These are phyloP conservation scores for Pilasporangium apinafurcum DNA, from an alignment of 352 stramenopile genomes.

Conservation along the genomic window DNA sequence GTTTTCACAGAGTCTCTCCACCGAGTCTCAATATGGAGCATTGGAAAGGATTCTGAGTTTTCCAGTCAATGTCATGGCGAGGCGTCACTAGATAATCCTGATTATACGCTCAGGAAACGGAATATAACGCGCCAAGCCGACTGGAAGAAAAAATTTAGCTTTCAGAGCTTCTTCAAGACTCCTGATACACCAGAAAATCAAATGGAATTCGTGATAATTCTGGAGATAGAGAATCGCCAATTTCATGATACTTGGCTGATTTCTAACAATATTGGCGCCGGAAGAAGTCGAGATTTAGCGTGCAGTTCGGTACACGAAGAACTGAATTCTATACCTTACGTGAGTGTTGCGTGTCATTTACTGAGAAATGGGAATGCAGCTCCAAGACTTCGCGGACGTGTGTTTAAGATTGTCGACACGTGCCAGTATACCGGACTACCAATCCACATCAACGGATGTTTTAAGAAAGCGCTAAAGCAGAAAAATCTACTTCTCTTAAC, in stretches of 20 bases:
- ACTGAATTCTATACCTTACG: conserved; percentile 56
- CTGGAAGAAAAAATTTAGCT: conserved; percentile 74
- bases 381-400: conserved; percentile 31
- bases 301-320: conserved; percentile 52
- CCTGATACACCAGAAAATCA: conserved; percentile 49
- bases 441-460: conserved; percentile 71
- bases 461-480: conserved; percentile 57
- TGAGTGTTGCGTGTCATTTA: conserved; percentile 54
- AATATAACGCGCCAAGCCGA: conserved; percentile 41
- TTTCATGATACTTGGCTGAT: conserved; percentile 56
- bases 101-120: conserved; percentile 31
- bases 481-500: conserved; percentile 22
- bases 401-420: conserved; percentile 58
- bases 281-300: conserved; percentile 62
- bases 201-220: conserved; percentile 53
- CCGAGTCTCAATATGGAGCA: conserved; percentile 52
- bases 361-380: conserved; percentile 38
- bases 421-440: conserved; percentile 40
- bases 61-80: conserved; percentile 46
- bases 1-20: conserved; percentile 67
- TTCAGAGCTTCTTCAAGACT: conserved; percentile 76
- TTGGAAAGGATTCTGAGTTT: conserved; percentile 65
- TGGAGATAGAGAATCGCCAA: conserved; percentile 53
- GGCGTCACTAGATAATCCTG: conserved; percentile 24
- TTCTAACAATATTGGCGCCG: conserved; percentile 56